Conservation (phyloP, 2,329 filamentous ascomycete species). For the Nemania serpens region DNA sequence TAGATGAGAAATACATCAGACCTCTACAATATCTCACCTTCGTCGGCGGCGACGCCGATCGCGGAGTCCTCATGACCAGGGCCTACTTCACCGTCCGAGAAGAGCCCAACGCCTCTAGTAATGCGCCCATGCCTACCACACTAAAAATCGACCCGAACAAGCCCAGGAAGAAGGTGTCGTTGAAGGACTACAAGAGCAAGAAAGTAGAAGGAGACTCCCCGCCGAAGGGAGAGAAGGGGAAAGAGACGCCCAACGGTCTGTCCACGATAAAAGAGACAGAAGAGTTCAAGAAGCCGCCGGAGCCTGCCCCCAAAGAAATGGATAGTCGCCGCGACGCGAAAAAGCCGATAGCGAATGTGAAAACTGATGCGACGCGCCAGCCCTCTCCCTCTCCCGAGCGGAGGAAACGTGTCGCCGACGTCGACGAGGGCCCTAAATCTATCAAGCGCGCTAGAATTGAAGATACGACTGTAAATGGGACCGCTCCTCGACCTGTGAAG, state of each 20-base stretch:
- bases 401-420: constrained; percentile 53
- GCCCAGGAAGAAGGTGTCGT: constrained; percentile 54
- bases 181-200: constrained; percentile 65
- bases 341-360: constrained; percentile 32
- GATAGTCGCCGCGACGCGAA: constrained; percentile 33
- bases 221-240: constrained; percentile 30
- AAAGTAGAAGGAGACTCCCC: constrained; percentile 44
- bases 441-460: constrained; percentile 55
- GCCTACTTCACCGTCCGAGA: constrained; percentile 63
- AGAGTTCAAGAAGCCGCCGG: constrained; percentile 36
- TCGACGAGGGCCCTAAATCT: constrained; percentile 50
- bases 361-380: constrained; percentile 39
- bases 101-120: constrained; percentile 47
- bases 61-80: constrained; percentile 61
- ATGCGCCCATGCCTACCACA: constrained; percentile 35
- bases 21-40: constrained; percentile 63
- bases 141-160: constrained; percentile 48
- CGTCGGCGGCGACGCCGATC: constrained; percentile 58
- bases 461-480: constrained; percentile 31
- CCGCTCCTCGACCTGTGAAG: constrained; percentile 30
- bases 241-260: constrained; percentile 32
- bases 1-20: constrained; percentile 55
- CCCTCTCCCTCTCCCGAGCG: constrained; percentile 49
- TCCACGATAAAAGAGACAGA: constrained; percentile 35
- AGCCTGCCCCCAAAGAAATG: constrained; percentile 33